A percentile compares a stretch with the other conserved stretches of the same genome.
Conservation (phyloP, 306 rosid species). For the Prunus mume region DNA sequence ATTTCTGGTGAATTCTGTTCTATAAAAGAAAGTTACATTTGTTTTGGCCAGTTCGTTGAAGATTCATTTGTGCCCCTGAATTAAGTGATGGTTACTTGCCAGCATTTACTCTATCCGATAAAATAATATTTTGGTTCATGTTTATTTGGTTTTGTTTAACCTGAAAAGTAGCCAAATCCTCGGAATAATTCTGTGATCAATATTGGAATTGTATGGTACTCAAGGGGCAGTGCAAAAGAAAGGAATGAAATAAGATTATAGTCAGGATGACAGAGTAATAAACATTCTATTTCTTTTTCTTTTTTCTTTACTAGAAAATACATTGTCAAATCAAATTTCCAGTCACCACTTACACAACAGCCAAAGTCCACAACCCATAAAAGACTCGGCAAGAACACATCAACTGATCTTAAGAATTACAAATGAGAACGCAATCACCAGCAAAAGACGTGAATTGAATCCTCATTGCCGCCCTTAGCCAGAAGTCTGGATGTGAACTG, state of each 20-base stretch:
- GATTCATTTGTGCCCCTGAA: neutral
- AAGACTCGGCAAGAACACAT: conserved; percentile 28
- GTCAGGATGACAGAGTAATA: neutral
- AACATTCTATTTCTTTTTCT: conserved; percentile 18
- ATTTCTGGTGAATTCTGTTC: neutral
- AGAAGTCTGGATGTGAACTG: conserved; percentile 23
- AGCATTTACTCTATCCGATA: neutral
- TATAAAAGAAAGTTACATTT: neutral
- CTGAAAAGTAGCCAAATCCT: too few relatives aligned
- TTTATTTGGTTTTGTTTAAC: too few relatives aligned
- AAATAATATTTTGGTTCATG: neutral
- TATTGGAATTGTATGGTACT: neutral
- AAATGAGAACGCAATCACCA: conserved; percentile 12
- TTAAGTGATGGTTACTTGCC: too few relatives aligned
- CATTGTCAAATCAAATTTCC: conserved; percentile 15
- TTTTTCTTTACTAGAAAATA: conserved; percentile 22
- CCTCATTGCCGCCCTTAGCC: conserved; percentile 16
- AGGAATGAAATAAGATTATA: neutral
- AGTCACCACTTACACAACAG: conserved; percentile 19
- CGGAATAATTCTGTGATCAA: too few relatives aligned
- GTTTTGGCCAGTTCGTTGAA: neutral
- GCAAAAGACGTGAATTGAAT: conserved; percentile 3
- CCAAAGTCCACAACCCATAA: conserved; percentile 30
- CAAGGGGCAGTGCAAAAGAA: neutral
- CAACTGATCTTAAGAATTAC: conserved; percentile 15